These are phyloP conservation scores for Fusarium musae DNA, from an alignment of 2,329 filamentous ascomycete species.

Conservation along the genomic window DNA sequence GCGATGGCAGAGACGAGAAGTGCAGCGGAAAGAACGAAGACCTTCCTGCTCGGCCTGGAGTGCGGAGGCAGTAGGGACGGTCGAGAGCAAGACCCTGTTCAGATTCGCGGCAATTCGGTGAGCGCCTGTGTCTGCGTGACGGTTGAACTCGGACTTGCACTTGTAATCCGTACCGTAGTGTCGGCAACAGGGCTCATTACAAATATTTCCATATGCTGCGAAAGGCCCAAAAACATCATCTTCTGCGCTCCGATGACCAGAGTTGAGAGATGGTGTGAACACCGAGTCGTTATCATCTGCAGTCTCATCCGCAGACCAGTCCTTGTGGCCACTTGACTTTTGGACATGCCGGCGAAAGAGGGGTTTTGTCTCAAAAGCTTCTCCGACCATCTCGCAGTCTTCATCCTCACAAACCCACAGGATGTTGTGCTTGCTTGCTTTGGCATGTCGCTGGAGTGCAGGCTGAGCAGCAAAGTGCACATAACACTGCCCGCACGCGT, in stretches of 20 bases:
- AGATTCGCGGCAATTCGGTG: conserved; percentile 28
- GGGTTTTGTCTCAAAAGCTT: conserved; percentile 1
- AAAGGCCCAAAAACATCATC: not conserved
- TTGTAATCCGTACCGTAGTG: conserved; percentile 28
- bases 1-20: not conserved
- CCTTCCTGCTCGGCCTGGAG: conserved; percentile 35
- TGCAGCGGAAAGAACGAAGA: conserved; percentile 30
- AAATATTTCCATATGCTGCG: not conserved
- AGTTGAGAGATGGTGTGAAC: not conserved
- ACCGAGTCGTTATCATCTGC: not conserved
- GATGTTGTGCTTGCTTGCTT: conserved; percentile 10
- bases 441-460: conserved; percentile 33
- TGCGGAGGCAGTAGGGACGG: not conserved
- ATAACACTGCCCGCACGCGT: conserved; percentile 38
- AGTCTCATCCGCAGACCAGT: not conserved
- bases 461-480: conserved; percentile 38
- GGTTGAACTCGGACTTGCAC: conserved; percentile 23
- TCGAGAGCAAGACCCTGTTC: conserved; percentile 1
- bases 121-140: conserved; percentile 20
- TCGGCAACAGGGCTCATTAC: conserved; percentile 33
- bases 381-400: conserved; percentile 1
- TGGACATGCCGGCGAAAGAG: conserved; percentile 15
- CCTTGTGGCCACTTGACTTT: conserved; percentile 3
- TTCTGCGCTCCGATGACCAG: not conserved
- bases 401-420: conserved; percentile 19